phyloP scores from a whole-genome alignment of 1,139 yeast species.

The Geotrichum klebahnii region DNA sequence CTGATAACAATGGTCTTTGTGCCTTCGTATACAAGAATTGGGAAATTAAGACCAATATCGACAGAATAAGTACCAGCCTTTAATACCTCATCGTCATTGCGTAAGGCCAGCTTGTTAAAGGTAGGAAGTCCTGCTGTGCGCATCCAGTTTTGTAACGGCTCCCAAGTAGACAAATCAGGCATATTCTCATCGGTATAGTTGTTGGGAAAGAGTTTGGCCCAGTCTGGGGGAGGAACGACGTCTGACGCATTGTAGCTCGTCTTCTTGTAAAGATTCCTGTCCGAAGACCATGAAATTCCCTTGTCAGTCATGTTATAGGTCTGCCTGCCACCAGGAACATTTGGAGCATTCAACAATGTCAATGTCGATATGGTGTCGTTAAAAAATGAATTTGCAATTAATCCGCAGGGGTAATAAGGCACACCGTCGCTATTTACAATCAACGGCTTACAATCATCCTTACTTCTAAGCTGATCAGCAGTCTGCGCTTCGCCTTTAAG shows the following conservation, averaged over 20 bases:
- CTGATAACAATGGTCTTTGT: conserved; percentile 73
- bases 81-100: conserved; percentile 67
- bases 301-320: conserved; percentile 61
- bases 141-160: conserved; percentile 96
- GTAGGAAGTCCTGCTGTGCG: conserved; percentile 85
- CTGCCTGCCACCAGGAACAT: conserved; percentile 27
- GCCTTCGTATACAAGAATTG: conserved; percentile 78
- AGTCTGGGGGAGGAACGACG: conserved; percentile 93
- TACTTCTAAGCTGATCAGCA: conserved; percentile 55
- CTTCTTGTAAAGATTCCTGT: conserved; percentile 70
- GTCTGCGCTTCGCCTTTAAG: conserved; percentile 70
- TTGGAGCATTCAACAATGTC: conserved; percentile 43
- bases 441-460: conserved; percentile 87
- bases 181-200: conserved; percentile 82
- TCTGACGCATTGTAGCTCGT: conserved; percentile 66
- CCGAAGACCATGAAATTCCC: conserved; percentile 86
- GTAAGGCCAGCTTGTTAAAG: conserved; percentile 73
- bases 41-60: conserved; percentile 77
- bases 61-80: conserved; percentile 67
- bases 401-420: conserved; percentile 85
- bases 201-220: conserved; percentile 79
- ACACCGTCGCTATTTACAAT: conserved; percentile 50
- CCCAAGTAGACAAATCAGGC: conserved; percentile 76
- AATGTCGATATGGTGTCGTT: conserved; percentile 73
- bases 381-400: conserved; percentile 88